Base-by-base conservation (phyloP, 2,329 filamentous ascomycete genomes). In the Didymella pomorum region DNA sequence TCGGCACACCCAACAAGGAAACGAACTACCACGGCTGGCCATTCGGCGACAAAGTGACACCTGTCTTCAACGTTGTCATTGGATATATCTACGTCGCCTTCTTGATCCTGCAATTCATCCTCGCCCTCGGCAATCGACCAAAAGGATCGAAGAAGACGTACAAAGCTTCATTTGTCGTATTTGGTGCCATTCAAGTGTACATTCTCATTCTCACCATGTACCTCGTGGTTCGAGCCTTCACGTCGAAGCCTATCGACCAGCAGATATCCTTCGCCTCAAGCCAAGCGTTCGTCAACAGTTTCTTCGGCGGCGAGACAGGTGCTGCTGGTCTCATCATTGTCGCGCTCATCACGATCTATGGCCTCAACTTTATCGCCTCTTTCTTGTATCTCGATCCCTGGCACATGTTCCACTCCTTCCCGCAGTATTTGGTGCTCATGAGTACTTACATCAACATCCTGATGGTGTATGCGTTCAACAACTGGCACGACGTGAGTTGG, bases 361-460 rank as follows among this genome's bases (percentile, higher is more conserved):
- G 29, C 29, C 29, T 33, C 29, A 33, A 33, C 29, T 33, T 33
- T 6, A 33, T 33, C 11, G 29, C 29, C 14, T 33, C 29, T 16
- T 96, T 97, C 84, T 81, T 97, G 79, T 97, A 97, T 80, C 83
- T 97, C 68, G 94, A 98, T 78, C 94, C 94, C 26, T 98, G 94
- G 94, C 94, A 97, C 85, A 97, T 97, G 94, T 96, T 97, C 83
- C 94, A 94, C 76, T 97, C 93, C 2, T 98, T 96, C 86, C 90
- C 90, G n/a, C 87, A 90, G 73, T 97, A 97, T 78, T 82, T 97
- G 69, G 81, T 96, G 56, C 86, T 96, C 73, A 93, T 94, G 85
- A 96, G 93, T 16, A 95, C 92, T 14, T 97, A 97, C 82, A 93
- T 96, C 87, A 98, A 97, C 83, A 94, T 98, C 69, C 88, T 98